Evolutionary conservation across 2,329 filamentous ascomycete species (phyloP), one percentile per base, ranked within the genome.

Genomic region (Cladosporium colombiae): DNA sequence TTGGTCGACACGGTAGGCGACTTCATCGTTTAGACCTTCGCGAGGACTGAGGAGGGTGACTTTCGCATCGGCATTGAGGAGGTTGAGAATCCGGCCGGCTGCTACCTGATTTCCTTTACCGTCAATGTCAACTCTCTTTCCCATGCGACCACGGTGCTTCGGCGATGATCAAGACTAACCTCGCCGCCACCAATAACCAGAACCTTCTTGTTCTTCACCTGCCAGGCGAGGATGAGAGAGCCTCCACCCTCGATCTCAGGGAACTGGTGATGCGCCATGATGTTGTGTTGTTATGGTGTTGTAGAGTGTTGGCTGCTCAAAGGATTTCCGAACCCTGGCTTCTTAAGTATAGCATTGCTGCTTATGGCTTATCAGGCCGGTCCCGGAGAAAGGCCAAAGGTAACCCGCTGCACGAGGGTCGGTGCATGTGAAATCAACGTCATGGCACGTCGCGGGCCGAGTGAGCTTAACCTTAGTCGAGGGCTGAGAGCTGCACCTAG

Each of bases 171-270:
- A 31, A 25, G 33, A 63, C 86, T 71, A 82, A 96, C 94, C 85
- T 98, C 94, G 78, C 95, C 95, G 73, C 95, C 95, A 70, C 95
- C 95, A 8, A 99, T 88, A 5, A 99, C 91, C n/a, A 99, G 82
- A 18, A 98, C 90, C 70, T 88, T 88, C 80, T 96, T 97, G 78
- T 89, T 89, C 76, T 88, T 90, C 74, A 97, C 89, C 81, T 98
- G 95, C 93, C 94, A 99, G 75, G 95, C 95, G 62, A 99, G 83
- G 69, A 99, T 95, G 70, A 99, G 82, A 68, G 94, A 98, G 66
- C 93, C 95, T 61, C 94, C 94, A 65, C 92, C 91, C 79, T 97
- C 89, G 31, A 98, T 87, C 69, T 90, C 84, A 65, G 93, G 92
- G 75, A 91, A 97, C 18, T 68, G 21, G 13, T 53, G 29, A 27